Evolutionary conservation across 306 rosid genomes (phyloP).

Genomic region (Fagus sylvatica): DNA sequence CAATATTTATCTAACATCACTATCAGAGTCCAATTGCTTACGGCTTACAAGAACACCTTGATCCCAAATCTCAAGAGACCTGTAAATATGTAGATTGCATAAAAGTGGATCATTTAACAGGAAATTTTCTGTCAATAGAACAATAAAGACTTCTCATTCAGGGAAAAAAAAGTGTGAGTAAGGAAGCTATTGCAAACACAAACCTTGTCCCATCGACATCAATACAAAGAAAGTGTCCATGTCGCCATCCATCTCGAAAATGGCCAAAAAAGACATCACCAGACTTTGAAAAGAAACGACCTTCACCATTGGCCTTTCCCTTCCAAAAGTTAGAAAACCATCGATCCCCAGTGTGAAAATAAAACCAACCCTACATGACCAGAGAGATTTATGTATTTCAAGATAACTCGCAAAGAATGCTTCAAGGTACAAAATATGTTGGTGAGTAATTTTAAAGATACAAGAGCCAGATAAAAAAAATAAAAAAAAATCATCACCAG

Average conservation of each 20-base stretch:
- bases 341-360: conserved; percentile 84
- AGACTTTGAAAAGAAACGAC: conserved; percentile 83
- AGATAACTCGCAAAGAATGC: not conserved
- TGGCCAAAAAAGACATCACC: conserved; percentile 86
- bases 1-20: conserved; percentile 26
- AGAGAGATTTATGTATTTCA: not conserved
- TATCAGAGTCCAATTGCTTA: conserved; percentile 40
- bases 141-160: conserved; percentile 7
- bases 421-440: not conserved
- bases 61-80: conserved; percentile 74
- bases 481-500: not conserved
- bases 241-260: conserved; percentile 91
- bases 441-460: not conserved
- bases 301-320: conserved; percentile 97
- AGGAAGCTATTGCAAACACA: conserved; percentile 4
- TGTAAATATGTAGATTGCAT: conserved; percentile 27
- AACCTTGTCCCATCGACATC: conserved; percentile 78
- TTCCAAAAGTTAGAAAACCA: conserved; percentile 99
- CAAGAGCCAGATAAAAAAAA: not conserved
- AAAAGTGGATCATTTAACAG: conserved; percentile 1
- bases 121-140: not conserved
- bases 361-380: conserved; percentile 82
- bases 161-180: not conserved
- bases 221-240: conserved; percentile 79
- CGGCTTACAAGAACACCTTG: conserved; percentile 62